Evolutionary conservation across 1,284 basidiomycete species (phyloP), one percentile per base, ranked within the genome.

Genomic region (Coniophora puteana): DNA sequence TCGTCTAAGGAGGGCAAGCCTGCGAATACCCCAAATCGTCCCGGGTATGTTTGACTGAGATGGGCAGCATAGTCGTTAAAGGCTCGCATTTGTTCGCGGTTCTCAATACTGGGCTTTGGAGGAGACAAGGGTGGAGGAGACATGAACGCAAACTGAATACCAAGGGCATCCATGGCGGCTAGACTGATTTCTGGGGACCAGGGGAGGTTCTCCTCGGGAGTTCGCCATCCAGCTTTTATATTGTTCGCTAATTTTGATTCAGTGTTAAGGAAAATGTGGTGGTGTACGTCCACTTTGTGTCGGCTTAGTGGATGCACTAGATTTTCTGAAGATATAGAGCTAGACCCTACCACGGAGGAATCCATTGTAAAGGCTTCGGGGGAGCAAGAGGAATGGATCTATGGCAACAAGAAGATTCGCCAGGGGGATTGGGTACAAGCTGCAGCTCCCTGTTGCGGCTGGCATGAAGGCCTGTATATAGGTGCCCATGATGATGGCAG

Each of bases 231-330:
- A 14, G 78, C 54, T 11, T 64, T 51, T 11, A 55, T 44, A 43
- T 75, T 77, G 30, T 58, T 55, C 29, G 67, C 65, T 30, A 49
- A 56, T 50, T 80, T 78, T 44, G 69, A 46, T 31, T 74, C 57
- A 32, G 67, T 61, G 11, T 67, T 53, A 5, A 79, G 71, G 51
- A 87, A 84, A 53, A 77, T 76, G 52, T 88, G 84, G 58, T 87
- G 84, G 51, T 87, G 83, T 10, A 86, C 60, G 53, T 87, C 84
- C 50, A 87, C 74, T n/a, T n/a, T n/a, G n/a, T n/a, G n/a, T n/a
- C n/a, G n/a, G n/a, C n/a, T n/a, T n/a, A n/a, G n/a, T n/a, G n/a
- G n/a, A n/a, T n/a, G n/a, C n/a, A n/a, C n/a, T n/a, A n/a, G n/a
- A 43, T 49, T 3, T 40, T 38, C 26, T 30, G n/a, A 20, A 35